These are phyloP conservation scores for Fusarium sp. DNA, from an alignment of 2,329 filamentous ascomycete genomes.

Conservation along the genomic window DNA sequence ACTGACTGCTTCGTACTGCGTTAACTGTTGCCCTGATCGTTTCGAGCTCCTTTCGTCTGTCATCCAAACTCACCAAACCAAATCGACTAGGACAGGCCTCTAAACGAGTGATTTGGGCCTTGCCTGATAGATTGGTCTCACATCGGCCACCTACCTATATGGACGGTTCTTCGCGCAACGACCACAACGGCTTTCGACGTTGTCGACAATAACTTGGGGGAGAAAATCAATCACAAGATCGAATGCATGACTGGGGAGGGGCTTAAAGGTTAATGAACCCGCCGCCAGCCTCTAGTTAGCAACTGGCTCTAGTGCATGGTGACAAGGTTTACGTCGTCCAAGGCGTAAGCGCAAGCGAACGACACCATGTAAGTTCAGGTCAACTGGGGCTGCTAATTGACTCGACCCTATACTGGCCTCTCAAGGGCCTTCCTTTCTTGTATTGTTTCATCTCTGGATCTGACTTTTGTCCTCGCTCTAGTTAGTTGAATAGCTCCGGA, in stretches of 20 bases:
- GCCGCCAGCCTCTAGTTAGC: neutral
- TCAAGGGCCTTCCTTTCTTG: conserved; percentile 12
- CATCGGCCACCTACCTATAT: conserved; percentile 11
- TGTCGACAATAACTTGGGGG: neutral
- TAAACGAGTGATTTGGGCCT: conserved; percentile 31
- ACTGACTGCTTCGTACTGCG: neutral
- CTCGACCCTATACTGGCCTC: neutral
- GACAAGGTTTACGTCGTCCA: conserved; percentile 14
- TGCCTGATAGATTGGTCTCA: neutral
- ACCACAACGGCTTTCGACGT: conserved; percentile 5
- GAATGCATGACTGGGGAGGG: conserved; percentile 5
- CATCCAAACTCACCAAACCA: conserved; percentile 7
- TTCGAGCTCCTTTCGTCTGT: neutral
- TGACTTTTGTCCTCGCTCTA: neutral
- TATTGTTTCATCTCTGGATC: conserved; percentile 18
- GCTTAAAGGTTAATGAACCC: conserved; percentile 24
- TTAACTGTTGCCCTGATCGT: conserved; percentile 1
- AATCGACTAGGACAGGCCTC: conserved; percentile 8
- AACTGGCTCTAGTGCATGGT: conserved; percentile 17
- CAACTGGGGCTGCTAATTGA: conserved; percentile 8
- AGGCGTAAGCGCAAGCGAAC: conserved; percentile 11
- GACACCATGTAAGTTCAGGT: conserved; percentile 1
- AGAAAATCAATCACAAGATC: conserved; percentile 4
- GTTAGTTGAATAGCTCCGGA: neutral
- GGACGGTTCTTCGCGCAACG: neutral